Evolutionary conservation across 2,329 filamentous ascomycete genomes (phyloP).

Genomic region (Trichoderma gracile): DNA sequence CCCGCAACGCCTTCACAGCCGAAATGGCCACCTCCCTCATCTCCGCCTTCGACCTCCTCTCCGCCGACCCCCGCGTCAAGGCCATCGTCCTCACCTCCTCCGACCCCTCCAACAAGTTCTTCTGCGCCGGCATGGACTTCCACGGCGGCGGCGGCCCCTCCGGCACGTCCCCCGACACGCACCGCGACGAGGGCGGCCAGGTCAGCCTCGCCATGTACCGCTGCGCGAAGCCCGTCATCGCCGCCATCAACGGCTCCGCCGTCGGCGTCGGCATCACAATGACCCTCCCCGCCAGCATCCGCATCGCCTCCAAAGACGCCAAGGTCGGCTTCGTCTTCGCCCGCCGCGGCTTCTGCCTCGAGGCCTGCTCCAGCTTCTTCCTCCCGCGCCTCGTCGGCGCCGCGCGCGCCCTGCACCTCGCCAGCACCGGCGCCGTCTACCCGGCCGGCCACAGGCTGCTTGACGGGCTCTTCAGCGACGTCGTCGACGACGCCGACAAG

Average conservation of each 20-base stretch:
- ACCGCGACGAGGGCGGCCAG: constrained; percentile 55
- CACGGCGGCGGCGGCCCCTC: constrained; percentile 30
- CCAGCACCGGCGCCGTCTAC: constrained; percentile 67
- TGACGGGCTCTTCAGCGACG: constrained; percentile 65
- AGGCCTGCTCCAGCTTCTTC: constrained; percentile 71
- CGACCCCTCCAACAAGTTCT: constrained; percentile 51
- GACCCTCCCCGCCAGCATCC: constrained; percentile 57
- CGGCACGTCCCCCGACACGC: constrained; percentile 31
- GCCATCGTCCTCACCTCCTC: constrained; percentile 56
- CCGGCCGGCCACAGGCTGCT: constrained; percentile 52
- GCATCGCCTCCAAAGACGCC: constrained; percentile 56
- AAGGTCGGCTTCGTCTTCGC: constrained; percentile 76
- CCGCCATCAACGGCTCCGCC: constrained; percentile 59
- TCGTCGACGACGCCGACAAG: constrained; percentile 57
- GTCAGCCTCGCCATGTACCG: constrained; percentile 56
- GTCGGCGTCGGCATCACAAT: constrained; percentile 64
- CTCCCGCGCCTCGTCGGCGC: constrained; percentile 68
- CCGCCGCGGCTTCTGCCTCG: constrained; percentile 69
- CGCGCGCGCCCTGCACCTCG: constrained; percentile 62
- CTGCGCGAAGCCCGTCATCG: constrained; percentile 60
- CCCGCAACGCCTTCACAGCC: constrained; percentile 69
- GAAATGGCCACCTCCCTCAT: constrained; percentile 64
- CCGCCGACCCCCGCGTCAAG: constrained; percentile 55
- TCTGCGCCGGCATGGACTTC: constrained; percentile 62
- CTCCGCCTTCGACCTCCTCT: constrained; percentile 52